Evolutionary conservation across 1,139 yeast species (phyloP).

Genomic region (Pichia sp.): DNA sequence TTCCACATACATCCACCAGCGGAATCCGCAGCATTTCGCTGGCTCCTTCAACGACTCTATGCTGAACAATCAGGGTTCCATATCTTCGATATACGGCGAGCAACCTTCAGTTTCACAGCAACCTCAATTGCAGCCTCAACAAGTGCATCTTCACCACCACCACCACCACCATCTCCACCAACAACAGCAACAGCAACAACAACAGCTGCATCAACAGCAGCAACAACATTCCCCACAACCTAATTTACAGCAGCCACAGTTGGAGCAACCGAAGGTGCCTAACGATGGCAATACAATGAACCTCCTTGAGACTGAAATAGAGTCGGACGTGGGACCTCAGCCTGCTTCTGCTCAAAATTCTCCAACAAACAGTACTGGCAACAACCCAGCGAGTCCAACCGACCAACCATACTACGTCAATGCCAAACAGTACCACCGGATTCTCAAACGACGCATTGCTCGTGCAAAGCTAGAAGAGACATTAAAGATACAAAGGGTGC

Average conservation of each 20-base stretch:
- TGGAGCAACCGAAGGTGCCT: not conserved
- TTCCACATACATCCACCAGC: conserved; percentile 2
- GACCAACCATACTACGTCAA: conserved; percentile 97
- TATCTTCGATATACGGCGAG: not conserved
- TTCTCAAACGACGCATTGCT: conserved; percentile 86
- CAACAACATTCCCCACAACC: conserved; percentile 11
- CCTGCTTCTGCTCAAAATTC: not conserved
- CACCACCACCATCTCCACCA: not conserved
- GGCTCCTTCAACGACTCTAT: not conserved
- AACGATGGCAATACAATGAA: not conserved
- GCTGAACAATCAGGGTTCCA: not conserved
- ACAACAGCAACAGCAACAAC: conserved; percentile 6
- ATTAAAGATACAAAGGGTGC: conserved; percentile 79
- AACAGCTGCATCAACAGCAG: not conserved
- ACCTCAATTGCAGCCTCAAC: conserved; percentile 4
- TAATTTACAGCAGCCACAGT: not conserved
- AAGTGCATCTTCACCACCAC: not conserved
- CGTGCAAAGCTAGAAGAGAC: conserved; percentile 90
- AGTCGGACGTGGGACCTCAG: not conserved
- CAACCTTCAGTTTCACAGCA: conserved; percentile 4
- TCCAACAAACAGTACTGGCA: not conserved
- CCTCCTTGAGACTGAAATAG: not conserved
- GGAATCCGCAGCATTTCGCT: conserved; percentile 1
- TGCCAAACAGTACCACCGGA: conserved; percentile 96
- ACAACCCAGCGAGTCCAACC: conserved; percentile 18